Base-by-base conservation (phyloP, 306 rosid species). In the Corylus americana region DNA sequence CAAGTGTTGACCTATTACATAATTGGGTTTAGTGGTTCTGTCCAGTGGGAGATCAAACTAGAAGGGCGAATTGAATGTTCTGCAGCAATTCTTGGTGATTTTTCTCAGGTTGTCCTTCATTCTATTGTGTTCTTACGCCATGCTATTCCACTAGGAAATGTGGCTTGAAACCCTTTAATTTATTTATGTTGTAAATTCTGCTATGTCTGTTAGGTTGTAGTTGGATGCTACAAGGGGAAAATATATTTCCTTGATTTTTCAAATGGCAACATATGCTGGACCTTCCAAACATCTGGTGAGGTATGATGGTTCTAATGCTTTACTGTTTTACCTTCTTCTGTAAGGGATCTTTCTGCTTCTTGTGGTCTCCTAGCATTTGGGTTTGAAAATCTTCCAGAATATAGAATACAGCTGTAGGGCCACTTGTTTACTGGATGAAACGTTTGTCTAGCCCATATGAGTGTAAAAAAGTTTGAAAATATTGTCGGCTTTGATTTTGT, bases 41-140 rank as follows among this genome's bases (percentile, higher is more conserved):
- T 92, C 75, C 93, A 82, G 90, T 92, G 98, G 98, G 91, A 86
- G 87, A 70, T 80, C 85, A 83, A 86, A 84, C 89, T 94, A 73
- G 97, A 94, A 79, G 98, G 97, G 25, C 89, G 97, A 11, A 53
- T 94, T 83, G 98, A 94, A 83, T 89, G 97, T 81, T 89, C 98
- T 49, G 93, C 98, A 25, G 92, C 94, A 77, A 81, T 91, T 78
- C 83, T 91, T 78, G 90, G 87, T 16, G 90, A 92, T 78, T 94
- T 92, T 79, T 89, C 93, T 44, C 98, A 92, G 97, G 98, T 92
- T 80, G 66, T 47, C 51, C 67, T 85, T 81, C 48, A 22, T 71
- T 74, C 50, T 11, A 70, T 75, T 68, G 16, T 83, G 69, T 75
- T 58, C 58, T 55, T 57, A 44, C 53, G 45, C 50, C 16, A 16